Conservation (phyloP, 345 rosid genomes). For the Heritiera littoralis region DNA sequence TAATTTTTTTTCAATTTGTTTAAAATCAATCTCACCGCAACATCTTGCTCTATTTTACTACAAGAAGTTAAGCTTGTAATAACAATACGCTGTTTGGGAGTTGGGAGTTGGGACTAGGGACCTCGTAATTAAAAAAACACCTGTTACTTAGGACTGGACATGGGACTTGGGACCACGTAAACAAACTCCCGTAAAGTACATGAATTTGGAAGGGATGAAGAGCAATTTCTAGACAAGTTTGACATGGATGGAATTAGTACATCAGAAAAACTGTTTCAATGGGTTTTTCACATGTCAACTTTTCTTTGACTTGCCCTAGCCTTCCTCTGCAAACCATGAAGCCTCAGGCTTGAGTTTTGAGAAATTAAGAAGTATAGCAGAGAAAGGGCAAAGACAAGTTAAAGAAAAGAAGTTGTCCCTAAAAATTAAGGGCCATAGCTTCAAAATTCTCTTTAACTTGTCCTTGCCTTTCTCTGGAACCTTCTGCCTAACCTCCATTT, state of each 20-base stretch:
- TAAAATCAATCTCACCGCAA: too few species aligned
- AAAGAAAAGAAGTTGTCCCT: background rate
- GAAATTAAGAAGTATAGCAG: background rate
- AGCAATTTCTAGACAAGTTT: too few species aligned
- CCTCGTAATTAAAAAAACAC: too few species aligned
- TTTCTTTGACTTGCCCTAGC: background rate
- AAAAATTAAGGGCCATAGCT: background rate
- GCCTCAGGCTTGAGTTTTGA: background rate
- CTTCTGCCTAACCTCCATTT: background rate
- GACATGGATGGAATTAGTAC: too few species aligned
- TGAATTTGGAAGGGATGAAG: too few species aligned
- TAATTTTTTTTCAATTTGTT: too few species aligned
- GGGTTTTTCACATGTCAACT: background rate
- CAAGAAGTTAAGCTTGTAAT: background rate
- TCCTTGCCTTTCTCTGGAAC: background rate
- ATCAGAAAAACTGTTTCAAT: background rate
- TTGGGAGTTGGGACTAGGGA: background rate
- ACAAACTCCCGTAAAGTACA: too few species aligned
- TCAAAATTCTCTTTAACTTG: background rate
- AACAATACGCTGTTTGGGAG: background rate
- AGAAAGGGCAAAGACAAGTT: conserved; percentile 10
- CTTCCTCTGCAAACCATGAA: background rate
- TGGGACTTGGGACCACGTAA: too few species aligned
- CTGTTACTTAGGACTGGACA: too few species aligned
- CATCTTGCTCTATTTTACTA: too few species aligned